phyloP scores from a whole-genome alignment of 371 early-diverging fungal genomes.

The Coemansia linderi region DNA sequence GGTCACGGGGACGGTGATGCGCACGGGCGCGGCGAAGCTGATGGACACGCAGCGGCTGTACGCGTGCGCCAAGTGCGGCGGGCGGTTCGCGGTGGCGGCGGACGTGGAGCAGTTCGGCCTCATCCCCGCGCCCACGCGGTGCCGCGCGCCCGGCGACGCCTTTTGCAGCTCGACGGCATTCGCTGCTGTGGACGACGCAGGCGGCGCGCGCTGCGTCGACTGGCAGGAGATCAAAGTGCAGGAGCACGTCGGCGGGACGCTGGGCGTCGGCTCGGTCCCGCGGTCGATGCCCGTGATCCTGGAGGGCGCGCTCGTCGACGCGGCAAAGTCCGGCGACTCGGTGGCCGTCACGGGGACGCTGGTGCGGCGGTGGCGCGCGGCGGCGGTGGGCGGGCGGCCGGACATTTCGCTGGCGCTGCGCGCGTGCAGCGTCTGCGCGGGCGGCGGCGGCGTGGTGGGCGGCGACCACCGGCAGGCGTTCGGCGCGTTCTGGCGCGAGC shows the following conservation, averaged over 20 bases:
- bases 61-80: constrained; percentile 59
- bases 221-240: constrained; percentile 74
- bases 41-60: constrained; percentile 59
- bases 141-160: constrained; percentile 52
- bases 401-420: constrained; percentile 63
- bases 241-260: constrained; percentile 62
- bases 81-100: constrained; percentile 56
- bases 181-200: constrained; percentile 22
- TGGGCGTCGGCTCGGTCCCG: constrained; percentile 69
- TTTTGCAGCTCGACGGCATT: constrained; percentile 57
- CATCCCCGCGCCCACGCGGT: constrained; percentile 60
- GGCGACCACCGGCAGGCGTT: constrained; percentile 61
- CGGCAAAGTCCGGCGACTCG: constrained; percentile 69
- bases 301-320: constrained; percentile 68
- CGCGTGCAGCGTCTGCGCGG: constrained; percentile 64
- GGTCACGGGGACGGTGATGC: constrained; percentile 68
- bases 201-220: constrained; percentile 57
- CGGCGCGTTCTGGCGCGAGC: constrained; percentile 58
- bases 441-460: constrained; percentile 50
- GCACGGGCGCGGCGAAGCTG: constrained; percentile 65
- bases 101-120: constrained; percentile 66
- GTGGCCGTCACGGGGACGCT: constrained; percentile 60
- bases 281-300: constrained; percentile 67
- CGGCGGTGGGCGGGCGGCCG: constrained; percentile 56
- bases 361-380: constrained; percentile 57